These are phyloP conservation scores for Corymbia calophylla DNA, from an alignment of 441 rosid genomes.

Conservation along the genomic window DNA sequence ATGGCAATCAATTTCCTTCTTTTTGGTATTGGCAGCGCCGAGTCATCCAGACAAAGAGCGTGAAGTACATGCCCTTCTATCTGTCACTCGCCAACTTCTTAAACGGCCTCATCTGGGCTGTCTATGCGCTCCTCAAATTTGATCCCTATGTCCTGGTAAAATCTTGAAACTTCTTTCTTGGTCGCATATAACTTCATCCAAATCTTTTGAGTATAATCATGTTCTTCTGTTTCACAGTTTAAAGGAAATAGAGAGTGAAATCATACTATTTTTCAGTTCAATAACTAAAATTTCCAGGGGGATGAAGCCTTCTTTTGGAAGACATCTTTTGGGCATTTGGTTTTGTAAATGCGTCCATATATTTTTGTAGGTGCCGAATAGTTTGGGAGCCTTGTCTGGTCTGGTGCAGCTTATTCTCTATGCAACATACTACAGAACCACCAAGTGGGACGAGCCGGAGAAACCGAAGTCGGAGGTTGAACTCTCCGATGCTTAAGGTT, in stretches of 20 bases:
- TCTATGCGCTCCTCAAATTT: slow-evolving; percentile 3
- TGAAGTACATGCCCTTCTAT: slow-evolving; percentile 13
- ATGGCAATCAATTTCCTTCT: not conserved
- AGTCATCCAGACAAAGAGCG: slow-evolving; percentile 9
- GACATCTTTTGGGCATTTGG: not conserved
- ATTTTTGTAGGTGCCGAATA: slow-evolving; percentile 33
- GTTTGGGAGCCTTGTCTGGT: slow-evolving; percentile 48
- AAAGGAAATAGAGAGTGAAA: not conserved
- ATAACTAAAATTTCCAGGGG: not conserved
- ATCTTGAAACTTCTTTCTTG: not conserved
- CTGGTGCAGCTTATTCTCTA: slow-evolving; percentile 40
- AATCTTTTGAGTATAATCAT: not conserved
- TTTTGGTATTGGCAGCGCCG: not conserved
- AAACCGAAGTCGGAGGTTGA: slow-evolving; percentile 21
- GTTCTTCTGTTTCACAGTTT: not conserved
- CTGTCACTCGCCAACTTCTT: slow-evolving; percentile 7
- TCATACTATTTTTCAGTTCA: no score
- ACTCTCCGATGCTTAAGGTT: slow-evolving; percentile 12
- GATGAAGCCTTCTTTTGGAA: not conserved
- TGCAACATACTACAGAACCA: slow-evolving; percentile 35
- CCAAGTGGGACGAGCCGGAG: slow-evolving; percentile 25
- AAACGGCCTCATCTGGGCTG: slow-evolving; percentile 2
- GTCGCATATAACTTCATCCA: not conserved
- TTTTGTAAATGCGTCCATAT: not conserved
- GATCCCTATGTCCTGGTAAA: slow-evolving; percentile 6